Percentiles rank a stretch among this genome's conserved stretches.
Evolutionary conservation across 2,329 filamentous ascomycete species (phyloP).

Genomic region (Cercospora beticola): DNA sequence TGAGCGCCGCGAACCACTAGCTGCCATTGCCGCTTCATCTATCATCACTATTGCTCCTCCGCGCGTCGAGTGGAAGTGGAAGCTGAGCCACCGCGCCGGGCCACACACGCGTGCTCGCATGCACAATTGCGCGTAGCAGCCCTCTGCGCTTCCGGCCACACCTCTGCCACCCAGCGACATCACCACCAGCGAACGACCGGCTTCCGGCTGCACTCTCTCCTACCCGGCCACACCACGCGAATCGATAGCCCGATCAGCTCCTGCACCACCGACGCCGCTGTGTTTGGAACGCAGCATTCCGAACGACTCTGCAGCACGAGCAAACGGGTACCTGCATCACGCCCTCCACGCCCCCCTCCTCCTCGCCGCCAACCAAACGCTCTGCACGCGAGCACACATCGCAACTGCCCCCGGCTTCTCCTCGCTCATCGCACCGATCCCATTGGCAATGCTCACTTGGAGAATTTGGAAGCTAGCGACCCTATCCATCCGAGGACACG

Average conservation of each 20-base stretch:
- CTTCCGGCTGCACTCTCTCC: not conserved
- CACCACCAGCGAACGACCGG: not conserved
- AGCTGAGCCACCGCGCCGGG: not conserved
- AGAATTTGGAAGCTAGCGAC: conserved; percentile 15
- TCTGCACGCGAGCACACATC: conserved; percentile 9
- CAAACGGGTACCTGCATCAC: conserved; percentile 9
- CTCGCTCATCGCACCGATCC: not conserved
- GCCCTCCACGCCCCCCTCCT: not conserved
- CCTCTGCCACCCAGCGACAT: not conserved
- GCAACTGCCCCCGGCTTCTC: conserved; percentile 1
- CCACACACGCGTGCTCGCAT: not conserved
- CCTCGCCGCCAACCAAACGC: conserved; percentile 8
- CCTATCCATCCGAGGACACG: not conserved
- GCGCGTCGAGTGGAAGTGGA: not conserved
- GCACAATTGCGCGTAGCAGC: not conserved
- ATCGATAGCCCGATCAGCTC: not conserved
- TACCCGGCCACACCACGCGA: not conserved
- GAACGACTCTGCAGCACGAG: conserved; percentile 1
- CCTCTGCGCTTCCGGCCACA: not conserved
- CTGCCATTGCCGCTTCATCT: not conserved
- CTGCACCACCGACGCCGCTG: not conserved
- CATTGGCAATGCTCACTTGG: conserved; percentile 14
- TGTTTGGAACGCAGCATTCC: conserved; percentile 14
- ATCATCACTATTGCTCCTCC: not conserved
- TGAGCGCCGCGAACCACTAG: not conserved